Base-by-base conservation (phyloP, 2,329 filamentous ascomycete genomes). In the Cladosporium sp. region DNA sequence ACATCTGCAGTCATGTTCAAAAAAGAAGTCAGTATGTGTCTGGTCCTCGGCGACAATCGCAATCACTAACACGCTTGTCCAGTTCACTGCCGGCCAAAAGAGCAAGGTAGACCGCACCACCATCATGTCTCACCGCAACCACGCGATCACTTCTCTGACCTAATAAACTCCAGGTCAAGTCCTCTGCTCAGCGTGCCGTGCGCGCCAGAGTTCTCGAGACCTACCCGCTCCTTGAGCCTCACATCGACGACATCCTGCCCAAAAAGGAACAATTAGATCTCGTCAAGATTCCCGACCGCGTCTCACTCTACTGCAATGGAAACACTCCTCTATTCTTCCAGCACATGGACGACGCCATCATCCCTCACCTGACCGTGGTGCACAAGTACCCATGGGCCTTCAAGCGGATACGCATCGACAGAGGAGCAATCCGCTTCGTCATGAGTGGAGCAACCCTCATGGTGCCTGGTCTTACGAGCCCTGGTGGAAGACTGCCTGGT, bases 381-480 rank as follows among this genome's bases (percentile, higher is more conserved):
- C 93, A 98, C 76, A 81, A 85, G 60, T 97, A 92, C 73, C 93
- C 93, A 8, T 75, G 82, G 59, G 86, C 83, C 52, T 92, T 98
- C 68, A 84, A 87, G 15, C 85, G 82, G 46, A 78, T 98, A 51
- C 85, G 91, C 52, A 95, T 97, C 68, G 93, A 98, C 70, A 83
- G 93, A 43, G 93, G 93, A 55, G 93, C 93, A 4, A 97, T 98
- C 64, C 88, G 93, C 54, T 98, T 98, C 72, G 92, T 98, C 20
- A 80, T 98, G 1, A 88, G 84, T 1, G 93, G 93, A 38, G 93
- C 93, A 1, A 89, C 92, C 12, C 83, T 98, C 55, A 98, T 98
- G 93, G 92, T 90, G 1, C 93, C 93, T 0, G 93, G 93, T 0
- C 70, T 98, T 60, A 98, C 93, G 22, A 89, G 83, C 16, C 71